phyloP scores from a whole-genome alignment of 2,329 filamentous ascomycete species.

The Exophiala calicioides region DNA sequence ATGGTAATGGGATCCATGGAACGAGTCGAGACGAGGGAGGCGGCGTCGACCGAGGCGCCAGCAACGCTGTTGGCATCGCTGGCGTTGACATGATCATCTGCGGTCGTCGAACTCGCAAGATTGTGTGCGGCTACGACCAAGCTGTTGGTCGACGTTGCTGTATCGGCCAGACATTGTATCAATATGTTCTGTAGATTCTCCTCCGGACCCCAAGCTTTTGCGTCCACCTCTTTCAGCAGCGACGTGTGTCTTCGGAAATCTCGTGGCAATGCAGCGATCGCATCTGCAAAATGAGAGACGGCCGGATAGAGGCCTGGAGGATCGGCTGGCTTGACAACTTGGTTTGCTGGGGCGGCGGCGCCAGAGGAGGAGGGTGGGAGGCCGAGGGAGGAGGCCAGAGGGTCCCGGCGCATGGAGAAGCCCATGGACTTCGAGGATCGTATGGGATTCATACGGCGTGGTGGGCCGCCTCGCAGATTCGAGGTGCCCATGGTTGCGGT shows the following conservation, averaged over 20 bases:
- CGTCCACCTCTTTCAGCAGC: slow-evolving; percentile 94
- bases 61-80: slow-evolving; percentile 27
- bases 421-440: slow-evolving; percentile 49
- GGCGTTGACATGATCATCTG: slow-evolving; percentile 19
- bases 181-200: slow-evolving; percentile 77
- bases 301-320: slow-evolving; percentile 63
- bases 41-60: slow-evolving; percentile 25
- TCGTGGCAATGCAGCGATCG: slow-evolving; percentile 86
- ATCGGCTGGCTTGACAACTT: slow-evolving; percentile 31
- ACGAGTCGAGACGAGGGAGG: slow-evolving; percentile 24
- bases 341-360: slow-evolving; percentile 18
- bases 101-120: slow-evolving; percentile 14
- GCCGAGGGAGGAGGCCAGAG: slow-evolving; percentile 34
- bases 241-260: slow-evolving; percentile 96
- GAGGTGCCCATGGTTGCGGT: slow-evolving; percentile 31
- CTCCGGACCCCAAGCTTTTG: slow-evolving; percentile 88
- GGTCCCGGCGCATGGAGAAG: slow-evolving; percentile 40
- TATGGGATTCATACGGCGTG: slow-evolving; percentile 50
- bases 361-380: slow-evolving; percentile 24
- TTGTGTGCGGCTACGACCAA: slow-evolving; percentile 14
- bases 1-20: slow-evolving; percentile 21
- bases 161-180: slow-evolving; percentile 43
- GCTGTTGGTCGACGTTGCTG: slow-evolving; percentile 3
- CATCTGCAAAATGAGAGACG: slow-evolving; percentile 79
- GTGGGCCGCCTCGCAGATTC: slow-evolving; percentile 28